These are phyloP conservation scores for Penicillium sp. DNA, from an alignment of 2,329 filamentous ascomycete species.

Conservation along the genomic window DNA sequence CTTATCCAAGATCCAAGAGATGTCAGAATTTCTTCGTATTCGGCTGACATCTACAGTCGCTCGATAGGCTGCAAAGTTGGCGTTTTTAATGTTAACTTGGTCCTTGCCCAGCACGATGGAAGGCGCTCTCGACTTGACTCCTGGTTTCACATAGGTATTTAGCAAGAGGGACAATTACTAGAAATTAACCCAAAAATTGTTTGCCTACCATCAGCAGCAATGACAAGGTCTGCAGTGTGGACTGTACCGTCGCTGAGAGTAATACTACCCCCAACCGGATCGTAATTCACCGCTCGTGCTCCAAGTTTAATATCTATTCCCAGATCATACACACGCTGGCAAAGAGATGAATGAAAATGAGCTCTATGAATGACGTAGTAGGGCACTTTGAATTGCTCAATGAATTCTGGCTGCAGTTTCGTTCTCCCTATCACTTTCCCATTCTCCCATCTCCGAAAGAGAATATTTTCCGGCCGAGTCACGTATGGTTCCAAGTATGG, in stretches of 20 bases:
- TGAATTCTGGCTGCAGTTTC: background rate
- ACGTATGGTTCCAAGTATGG: slow-evolving; percentile 21
- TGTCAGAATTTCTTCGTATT: slow-evolving; percentile 30
- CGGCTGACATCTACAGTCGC: slow-evolving; percentile 38
- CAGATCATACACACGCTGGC: background rate
- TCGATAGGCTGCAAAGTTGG: slow-evolving; percentile 40
- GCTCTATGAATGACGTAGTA: slow-evolving; percentile 49
- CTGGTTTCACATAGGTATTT: background rate
- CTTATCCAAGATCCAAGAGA: slow-evolving; percentile 36
- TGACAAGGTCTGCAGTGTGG: slow-evolving; percentile 1
- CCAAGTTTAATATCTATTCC: slow-evolving; percentile 12
- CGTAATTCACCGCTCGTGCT: background rate
- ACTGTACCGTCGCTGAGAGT: background rate
- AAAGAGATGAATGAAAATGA: slow-evolving; percentile 37
- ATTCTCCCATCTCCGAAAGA: slow-evolving; percentile 25
- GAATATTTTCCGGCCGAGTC: slow-evolving; percentile 24
- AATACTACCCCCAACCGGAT: background rate
- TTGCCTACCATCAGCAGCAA: slow-evolving; percentile 9
- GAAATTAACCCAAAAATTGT: too few relatives aligned
- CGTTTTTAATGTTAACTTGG: slow-evolving; percentile 15
- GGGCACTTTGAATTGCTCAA: slow-evolving; percentile 28
- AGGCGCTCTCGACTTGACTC: slow-evolving; percentile 11
- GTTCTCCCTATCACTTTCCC: slow-evolving; percentile 21
- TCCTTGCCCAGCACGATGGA: slow-evolving; percentile 32
- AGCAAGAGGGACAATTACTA: too few relatives aligned